Evolutionary conservation across 139 green algal species (phyloP), one percentile per base, ranked within the genome.

Genomic region (Spirogloea muscicola): DNA sequence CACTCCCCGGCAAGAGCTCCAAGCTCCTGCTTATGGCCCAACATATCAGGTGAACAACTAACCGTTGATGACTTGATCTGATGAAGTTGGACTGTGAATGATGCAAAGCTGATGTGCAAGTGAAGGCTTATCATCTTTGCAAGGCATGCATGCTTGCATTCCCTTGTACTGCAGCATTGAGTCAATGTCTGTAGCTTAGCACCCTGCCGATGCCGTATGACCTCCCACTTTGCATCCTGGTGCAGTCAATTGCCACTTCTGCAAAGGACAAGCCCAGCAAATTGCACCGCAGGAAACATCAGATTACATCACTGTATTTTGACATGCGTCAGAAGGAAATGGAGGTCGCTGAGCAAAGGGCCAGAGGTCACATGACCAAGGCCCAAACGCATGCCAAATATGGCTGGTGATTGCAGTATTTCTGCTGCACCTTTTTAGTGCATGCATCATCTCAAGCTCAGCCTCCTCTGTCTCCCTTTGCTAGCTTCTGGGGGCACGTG

Each of bases 371-470:
- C 29, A 37, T 81, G 36, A 82, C 64, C 40, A 83, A 84, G 52
- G 70, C 57, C 21, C 64, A 84, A 34, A 84, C 78, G 31, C 77
- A 84, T 10, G 78, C 42, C 27, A 84, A 84, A 48, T 84, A 84
- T 46, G 78, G 78, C 39, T 84, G 78, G 78, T 84, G 48, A n/a
- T n/a, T n/a, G n/a, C n/a, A n/a, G n/a, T n/a, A n/a, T n/a, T n/a
- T n/a, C n/a, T n/a, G n/a, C n/a, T n/a, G n/a, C n/a, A n/a, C n/a
- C n/a, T n/a, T n/a, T n/a, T n/a, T n/a, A n/a, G n/a, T n/a, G n/a
- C n/a, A n/a, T n/a, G n/a, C n/a, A n/a, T n/a, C n/a, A n/a, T n/a
- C n/a, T n/a, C n/a, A n/a, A n/a, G n/a, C n/a, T n/a, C n/a, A n/a
- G n/a, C n/a, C n/a, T n/a, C n/a, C n/a, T n/a, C n/a, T n/a, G n/a